These are phyloP conservation scores for Mrakia blollopis DNA, from an alignment of 768 basidiomycete species.

Conservation along the genomic window DNA sequence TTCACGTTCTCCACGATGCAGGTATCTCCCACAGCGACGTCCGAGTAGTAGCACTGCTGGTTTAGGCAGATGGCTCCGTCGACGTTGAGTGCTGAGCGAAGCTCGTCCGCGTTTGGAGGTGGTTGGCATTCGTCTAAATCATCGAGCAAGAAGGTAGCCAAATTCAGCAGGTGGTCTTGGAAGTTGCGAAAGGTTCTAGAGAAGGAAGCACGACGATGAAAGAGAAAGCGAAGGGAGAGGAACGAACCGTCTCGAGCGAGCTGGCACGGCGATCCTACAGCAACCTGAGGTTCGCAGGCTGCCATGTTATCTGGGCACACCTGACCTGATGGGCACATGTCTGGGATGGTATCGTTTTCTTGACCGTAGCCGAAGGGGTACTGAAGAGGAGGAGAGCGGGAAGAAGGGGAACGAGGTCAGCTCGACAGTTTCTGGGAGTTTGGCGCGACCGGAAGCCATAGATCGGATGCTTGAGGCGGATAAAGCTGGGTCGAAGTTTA, in stretches of 20 bases:
- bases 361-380: constrained; percentile 26
- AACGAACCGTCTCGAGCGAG: constrained; percentile 31
- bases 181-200: background rate
- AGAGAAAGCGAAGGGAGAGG: background rate
- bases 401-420: background rate
- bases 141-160: no score
- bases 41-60: constrained; percentile 65
- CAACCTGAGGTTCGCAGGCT: constrained; percentile 17
- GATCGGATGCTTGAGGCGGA: no score
- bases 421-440: background rate
- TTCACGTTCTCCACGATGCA: constrained; percentile 75
- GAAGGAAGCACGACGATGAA: background rate
- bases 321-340: constrained; percentile 8
- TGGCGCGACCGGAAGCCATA: background rate
- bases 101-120: constrained; percentile 58
- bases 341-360: constrained; percentile 11
- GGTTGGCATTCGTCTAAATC: constrained; percentile 66
- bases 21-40: constrained; percentile 58
- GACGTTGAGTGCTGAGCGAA: constrained; percentile 59
- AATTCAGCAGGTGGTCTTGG: no score
- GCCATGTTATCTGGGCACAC: constrained; percentile 30
- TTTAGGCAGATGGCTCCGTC: constrained; percentile 83
- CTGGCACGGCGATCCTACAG: constrained; percentile 21
- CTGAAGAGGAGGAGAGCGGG: background rate
- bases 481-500: background rate